phyloP scores from a whole-genome alignment of 768 basidiomycete genomes.

The Hysterangium stoloniferum region DNA sequence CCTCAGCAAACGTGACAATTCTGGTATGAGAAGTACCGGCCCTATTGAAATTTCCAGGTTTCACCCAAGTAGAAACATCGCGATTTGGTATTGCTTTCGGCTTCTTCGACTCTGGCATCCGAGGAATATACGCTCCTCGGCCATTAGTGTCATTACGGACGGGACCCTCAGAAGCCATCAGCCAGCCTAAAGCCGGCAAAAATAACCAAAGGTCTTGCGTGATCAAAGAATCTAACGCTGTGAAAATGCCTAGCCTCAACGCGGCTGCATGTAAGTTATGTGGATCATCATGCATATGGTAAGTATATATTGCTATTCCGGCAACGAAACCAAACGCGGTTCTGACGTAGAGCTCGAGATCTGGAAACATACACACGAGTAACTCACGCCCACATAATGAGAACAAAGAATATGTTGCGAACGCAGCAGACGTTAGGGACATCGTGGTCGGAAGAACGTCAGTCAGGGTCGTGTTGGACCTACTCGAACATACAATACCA shows the following conservation, averaged over 20 bases:
- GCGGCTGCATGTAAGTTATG: background rate
- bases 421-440: background rate
- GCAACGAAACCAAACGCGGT: background rate
- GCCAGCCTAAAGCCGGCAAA: background rate
- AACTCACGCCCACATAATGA: background rate
- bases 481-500: background rate
- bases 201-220: background rate
- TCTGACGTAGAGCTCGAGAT: background rate
- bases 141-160: background rate
- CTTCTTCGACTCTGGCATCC: no score
- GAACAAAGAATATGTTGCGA: background rate
- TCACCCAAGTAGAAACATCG: no score
- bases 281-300: background rate
- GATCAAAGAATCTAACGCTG: background rate
- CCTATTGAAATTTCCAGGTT: no score
- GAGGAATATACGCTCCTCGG: background rate
- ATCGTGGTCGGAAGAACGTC: background rate
- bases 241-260: background rate
- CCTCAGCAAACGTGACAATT: no score
- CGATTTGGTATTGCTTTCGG: no score
- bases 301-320: background rate
- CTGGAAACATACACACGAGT: background rate
- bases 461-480: no score
- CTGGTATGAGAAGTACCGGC: no score
- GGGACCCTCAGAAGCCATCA: background rate